These are phyloP conservation scores for Aspergillus hortae DNA, from an alignment of 2,329 filamentous ascomycete genomes.

Conservation along the genomic window DNA sequence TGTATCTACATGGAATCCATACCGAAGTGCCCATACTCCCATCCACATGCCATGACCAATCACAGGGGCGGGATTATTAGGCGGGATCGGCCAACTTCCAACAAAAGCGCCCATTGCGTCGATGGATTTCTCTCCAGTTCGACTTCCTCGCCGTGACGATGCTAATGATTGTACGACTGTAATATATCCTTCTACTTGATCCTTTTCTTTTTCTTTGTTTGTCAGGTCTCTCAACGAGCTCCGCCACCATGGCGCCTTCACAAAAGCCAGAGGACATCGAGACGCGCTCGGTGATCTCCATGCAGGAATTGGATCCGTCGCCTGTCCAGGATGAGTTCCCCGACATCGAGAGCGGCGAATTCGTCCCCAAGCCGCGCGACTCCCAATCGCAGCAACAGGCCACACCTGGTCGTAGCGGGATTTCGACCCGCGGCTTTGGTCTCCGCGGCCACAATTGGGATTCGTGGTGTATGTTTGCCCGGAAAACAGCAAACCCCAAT, in stretches of 20 bases:
- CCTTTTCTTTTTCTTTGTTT: neutral
- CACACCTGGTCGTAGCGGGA: constrained; percentile 9
- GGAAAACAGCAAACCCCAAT: neutral
- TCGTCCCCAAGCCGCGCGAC: constrained; percentile 31
- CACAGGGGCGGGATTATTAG: neutral
- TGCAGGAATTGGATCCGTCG: constrained; percentile 76
- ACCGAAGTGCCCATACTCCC: neutral
- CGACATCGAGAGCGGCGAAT: constrained; percentile 50
- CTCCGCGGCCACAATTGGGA: constrained; percentile 68
- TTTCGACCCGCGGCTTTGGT: constrained; percentile 38
- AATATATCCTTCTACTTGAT: neutral
- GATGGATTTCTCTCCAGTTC: no score
- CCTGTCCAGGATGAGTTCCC: constrained; percentile 62
- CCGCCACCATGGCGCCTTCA: constrained; percentile 15
- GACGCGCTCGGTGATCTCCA: constrained; percentile 55
- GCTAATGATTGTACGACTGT: neutral
- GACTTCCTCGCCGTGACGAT: no score
- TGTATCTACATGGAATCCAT: neutral
- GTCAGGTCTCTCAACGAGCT: neutral
- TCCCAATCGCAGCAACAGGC: constrained; percentile 3
- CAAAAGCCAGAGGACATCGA: constrained; percentile 28
- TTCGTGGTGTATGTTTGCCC: constrained; percentile 63
- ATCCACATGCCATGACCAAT: neutral
- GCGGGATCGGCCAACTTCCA: no score
- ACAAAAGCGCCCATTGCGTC: no score